Conservation (phyloP, 2,329 filamentous ascomycete species). For the Tolypocladium nubicola region DNA sequence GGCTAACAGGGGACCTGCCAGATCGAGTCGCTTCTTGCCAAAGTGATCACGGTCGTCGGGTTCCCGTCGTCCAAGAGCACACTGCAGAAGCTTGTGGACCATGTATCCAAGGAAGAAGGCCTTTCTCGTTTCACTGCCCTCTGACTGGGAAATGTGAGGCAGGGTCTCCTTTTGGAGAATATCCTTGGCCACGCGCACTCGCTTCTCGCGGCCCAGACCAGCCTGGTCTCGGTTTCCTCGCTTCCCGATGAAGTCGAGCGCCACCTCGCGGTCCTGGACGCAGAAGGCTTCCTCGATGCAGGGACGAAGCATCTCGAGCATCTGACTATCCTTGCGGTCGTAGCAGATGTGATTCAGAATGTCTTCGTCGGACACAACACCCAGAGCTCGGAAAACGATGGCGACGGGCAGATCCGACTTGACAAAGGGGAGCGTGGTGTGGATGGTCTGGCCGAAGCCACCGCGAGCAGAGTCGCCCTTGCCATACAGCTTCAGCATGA, state of each 20-base stretch:
- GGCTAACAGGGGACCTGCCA: conserved; percentile 89
- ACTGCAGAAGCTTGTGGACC: conserved; percentile 92
- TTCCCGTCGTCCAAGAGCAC: conserved; percentile 82
- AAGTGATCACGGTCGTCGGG: conserved; percentile 98
- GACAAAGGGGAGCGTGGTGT: conserved; percentile 85
- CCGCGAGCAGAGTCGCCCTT: conserved; percentile 72
- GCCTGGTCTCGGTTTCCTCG: conserved; percentile 55
- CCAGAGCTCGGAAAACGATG: conserved; percentile 89
- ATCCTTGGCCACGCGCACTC: conserved; percentile 84
- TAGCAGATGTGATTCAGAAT: conserved; percentile 98
- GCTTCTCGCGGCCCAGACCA: conserved; percentile 70
- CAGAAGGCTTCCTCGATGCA: conserved; percentile 96
- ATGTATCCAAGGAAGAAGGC: conserved; percentile 99
- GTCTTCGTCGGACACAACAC: conserved; percentile 94
- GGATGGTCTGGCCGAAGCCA: conserved; percentile 77
- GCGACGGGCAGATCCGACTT: conserved; percentile 89
- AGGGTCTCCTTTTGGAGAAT: conserved; percentile 95
- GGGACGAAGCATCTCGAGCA: conserved; percentile 94
- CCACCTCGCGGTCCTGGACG: conserved; percentile 90
- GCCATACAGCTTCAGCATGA: conserved; percentile 80
- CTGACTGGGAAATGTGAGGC: conserved; percentile 89
- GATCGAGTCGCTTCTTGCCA: conserved; percentile 93
- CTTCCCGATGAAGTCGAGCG: conserved; percentile 90
- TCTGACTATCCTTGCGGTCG: conserved; percentile 86
- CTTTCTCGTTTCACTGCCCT: conserved; percentile 91